Conservation (phyloP, 1,139 yeast genomes). For the Pichia sp. region DNA sequence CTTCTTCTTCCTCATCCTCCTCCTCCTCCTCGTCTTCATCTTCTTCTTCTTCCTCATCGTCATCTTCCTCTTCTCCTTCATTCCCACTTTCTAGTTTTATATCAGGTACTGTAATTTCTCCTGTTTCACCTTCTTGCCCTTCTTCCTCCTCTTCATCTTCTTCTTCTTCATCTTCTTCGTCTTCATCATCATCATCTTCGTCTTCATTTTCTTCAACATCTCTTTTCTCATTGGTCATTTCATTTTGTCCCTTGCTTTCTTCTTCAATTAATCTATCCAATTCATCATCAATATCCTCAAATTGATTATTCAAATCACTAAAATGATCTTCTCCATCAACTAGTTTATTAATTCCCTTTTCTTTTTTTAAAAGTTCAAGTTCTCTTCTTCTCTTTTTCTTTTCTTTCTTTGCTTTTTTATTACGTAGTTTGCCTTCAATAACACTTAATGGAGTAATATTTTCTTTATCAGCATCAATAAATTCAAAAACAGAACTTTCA, state of each 20-base stretch:
- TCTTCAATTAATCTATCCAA: conserved; percentile 28
- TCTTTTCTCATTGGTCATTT: no score
- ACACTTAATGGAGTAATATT: conserved; percentile 15
- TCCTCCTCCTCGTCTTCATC: conserved; percentile 34
- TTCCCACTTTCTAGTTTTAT: no score
- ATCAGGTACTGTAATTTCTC: no score
- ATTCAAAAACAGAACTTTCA: conserved; percentile 72
- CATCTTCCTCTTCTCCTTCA: conserved; percentile 21
- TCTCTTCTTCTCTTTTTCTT: conserved; percentile 16
- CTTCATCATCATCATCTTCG: no score
- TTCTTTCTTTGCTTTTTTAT: conserved; percentile 26
- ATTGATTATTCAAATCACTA: conserved; percentile 8
- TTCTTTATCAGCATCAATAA: conserved; percentile 47
- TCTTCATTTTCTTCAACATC: no score
- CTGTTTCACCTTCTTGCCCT: no score
- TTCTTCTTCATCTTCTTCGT: no score
- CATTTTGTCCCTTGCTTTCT: no score
- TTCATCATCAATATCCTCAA: conserved; percentile 23
- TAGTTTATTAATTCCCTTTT: conserved; percentile 2
- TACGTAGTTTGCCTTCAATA: conserved; percentile 18
- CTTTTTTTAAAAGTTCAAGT: conserved; percentile 2
- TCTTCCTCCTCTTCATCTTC: no score
- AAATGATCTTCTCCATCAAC: conserved; percentile 35
- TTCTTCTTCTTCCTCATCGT: conserved; percentile 25
- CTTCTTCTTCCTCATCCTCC: conserved; percentile 47